These are phyloP conservation scores for Emmonsiellopsis sp. DNA, from an alignment of 2,329 filamentous ascomycete species.

Conservation along the genomic window DNA sequence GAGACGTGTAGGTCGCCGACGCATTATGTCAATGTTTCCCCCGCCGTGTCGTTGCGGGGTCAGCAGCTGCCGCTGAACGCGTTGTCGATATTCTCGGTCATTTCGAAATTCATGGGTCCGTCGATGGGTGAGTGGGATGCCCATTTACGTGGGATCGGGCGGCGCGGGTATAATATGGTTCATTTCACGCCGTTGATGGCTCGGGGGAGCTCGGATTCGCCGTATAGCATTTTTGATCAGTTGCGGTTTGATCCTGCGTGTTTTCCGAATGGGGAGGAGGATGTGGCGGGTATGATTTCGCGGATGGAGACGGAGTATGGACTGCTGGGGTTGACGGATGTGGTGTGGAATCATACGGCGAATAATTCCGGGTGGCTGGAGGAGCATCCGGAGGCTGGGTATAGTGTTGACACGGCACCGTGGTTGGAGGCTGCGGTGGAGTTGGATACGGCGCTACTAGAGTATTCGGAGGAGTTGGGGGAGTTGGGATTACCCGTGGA, in stretches of 20 bases:
- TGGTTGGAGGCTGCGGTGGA: conserved; percentile 58
- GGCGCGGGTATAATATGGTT: conserved; percentile 95
- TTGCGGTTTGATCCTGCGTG: conserved; percentile 69
- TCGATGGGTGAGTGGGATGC: conserved; percentile 85
- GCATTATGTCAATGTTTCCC: conserved; percentile 92
- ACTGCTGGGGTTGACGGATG: conserved; percentile 81
- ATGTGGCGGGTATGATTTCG: conserved; percentile 65
- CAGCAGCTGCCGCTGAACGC: conserved; percentile 71
- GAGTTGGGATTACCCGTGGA: conserved; percentile 66
- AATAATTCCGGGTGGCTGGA: conserved; percentile 92
- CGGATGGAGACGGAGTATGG: conserved; percentile 79
- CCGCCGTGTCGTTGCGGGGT: conserved; percentile 64
- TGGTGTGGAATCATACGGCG: conserved; percentile 96
- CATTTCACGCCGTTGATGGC: conserved; percentile 93
- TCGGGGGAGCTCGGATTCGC: conserved; percentile 84
- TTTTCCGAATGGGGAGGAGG: conserved; percentile 77
- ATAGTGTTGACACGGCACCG: conserved; percentile 85
- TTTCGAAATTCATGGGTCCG: conserved; percentile 96
- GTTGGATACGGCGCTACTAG: conserved; percentile 64
- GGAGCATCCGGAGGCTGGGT: conserved; percentile 89
- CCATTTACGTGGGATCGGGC: conserved; percentile 77
- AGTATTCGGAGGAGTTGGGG: conserved; percentile 53
- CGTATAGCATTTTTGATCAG: conserved; percentile 94
- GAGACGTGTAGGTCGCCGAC: conserved; percentile 54
- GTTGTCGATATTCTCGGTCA: conserved; percentile 81